Evolutionary conservation across 2,329 filamentous ascomycete genomes (phyloP), one percentile per base, ranked within the genome.

Genomic region (Phialophora verrucosa): DNA sequence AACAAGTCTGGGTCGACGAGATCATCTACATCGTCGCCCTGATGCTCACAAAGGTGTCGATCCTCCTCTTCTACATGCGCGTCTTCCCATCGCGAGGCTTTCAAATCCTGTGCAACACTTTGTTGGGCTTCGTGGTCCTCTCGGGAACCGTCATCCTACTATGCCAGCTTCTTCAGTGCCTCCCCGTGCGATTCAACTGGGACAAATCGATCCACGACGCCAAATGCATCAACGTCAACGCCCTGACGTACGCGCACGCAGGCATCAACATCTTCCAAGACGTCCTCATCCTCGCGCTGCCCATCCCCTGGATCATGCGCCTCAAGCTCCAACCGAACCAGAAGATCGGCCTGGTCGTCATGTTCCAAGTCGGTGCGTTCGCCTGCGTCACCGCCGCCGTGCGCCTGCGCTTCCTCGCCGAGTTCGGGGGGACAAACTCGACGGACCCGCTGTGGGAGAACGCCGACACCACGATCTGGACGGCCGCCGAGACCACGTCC

Each of bases 11-110:
- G 64, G 51, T 74, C 51, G 69, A 78, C 2, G 76, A 79, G 49
- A 72, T 79, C 0, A 72, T 84, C 25, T 85, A 87, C 73, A 84
- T 85, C 70, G 60, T 75, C 2, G 75, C 81, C 17, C 73, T 84
- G 12, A 75, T 81, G 1, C 74, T 84, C 29, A 77, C 84, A 17
- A 85, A 87, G 69, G 73, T 84, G 4, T 80, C 84, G 0, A 76
- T 88, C 27, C 75, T 87, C 0, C 78, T 83, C 71, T 86, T 87
- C 74, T 87, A 86, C 70, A 75, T 85, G 4, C 81, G 83, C 60
- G 83, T 87, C 63, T 88, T 88, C 67, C 83, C 83, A 0, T 71
- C 74, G 0, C 66, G 60, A 0, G 64, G 56, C 2, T 78, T 85
- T 10, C 78, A 78, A 14, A 59, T 44, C 25, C 25, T n/a, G 11